Evolutionary conservation across 352 stramenopile species (phyloP), one percentile per base, ranked within the genome.

Genomic region (Phytopythium chamaehyphon): DNA sequence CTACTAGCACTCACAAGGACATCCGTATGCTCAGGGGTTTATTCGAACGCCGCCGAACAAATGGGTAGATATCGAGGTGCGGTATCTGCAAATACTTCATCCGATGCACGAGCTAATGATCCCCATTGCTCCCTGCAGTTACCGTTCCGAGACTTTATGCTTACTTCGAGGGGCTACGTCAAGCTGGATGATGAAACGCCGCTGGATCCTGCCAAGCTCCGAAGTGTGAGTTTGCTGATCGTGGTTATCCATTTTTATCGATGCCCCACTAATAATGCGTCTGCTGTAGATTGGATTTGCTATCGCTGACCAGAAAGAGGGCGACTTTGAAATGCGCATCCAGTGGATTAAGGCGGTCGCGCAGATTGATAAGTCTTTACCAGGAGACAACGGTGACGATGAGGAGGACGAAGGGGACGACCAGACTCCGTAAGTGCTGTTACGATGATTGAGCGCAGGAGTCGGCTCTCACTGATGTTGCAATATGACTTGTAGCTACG

Each of bases 331-430:
- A 67, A 64, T 94, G 47, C 73, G 75, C 37, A 63, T 94, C 24
- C 75, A 94, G 53, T 94, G 84, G 84, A 92, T 94, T 51, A 94
- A 94, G 62, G 84, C 82, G 8, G 52, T 92, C 18, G 75, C 78
- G 40, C 72, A 88, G 43, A 45, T 92, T 66, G 71, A 80, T 42
- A 63, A 62, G 21, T 52, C 64, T 11, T 53, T 66, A 40, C 66
- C 64, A 23, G 54, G 76, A 26, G 57, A 66, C 22, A 42, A 75
- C 45, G 19, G 57, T 18, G 49, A 63, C 4, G 46, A 68, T 31
- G 52, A 75, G 11, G 59, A 66, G 31, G 58, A 81, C 36, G 55
- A 73, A 31, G 44, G 53, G 11, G 24, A 33, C 31, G 46, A 43
- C 37, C 28, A 52, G 33, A 35, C 46, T 15, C 46, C 46, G 46